These are phyloP conservation scores for Echeveria elegans DNA, from an alignment of 164 flowering plant species.

Conservation along the genomic window DNA sequence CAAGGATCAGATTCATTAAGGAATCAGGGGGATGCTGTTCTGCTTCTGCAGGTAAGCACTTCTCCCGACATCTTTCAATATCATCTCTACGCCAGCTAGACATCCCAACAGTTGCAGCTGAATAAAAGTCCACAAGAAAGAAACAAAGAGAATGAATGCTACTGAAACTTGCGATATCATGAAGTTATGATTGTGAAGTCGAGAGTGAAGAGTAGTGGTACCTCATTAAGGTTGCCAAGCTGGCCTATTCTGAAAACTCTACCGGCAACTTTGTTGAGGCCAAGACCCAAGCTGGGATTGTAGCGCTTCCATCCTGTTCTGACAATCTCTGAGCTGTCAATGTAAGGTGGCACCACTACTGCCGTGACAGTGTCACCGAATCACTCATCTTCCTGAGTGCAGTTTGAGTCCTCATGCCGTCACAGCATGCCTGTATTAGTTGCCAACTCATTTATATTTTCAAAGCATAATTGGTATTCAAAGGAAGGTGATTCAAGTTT, in stretches of 20 bases:
- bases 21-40: conserved; percentile 62
- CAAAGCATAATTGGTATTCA: not conserved
- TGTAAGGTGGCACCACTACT: conserved; percentile 70
- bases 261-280: conserved; percentile 93
- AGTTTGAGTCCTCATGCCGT: conserved; percentile 98
- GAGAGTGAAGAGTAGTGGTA: conserved; percentile 10
- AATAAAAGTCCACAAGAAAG: conserved; percentile 2
- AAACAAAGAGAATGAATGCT: no score
- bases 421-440: conserved; percentile 65
- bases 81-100: conserved; percentile 93
- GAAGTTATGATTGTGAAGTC: not conserved
- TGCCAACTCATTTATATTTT: not conserved
- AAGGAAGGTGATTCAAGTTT: not conserved
- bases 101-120: conserved; percentile 93
- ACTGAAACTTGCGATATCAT: no score
- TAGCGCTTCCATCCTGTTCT: conserved; percentile 83
- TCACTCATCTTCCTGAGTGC: conserved; percentile 89
- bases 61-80: conserved; percentile 80
- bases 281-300: conserved; percentile 86
- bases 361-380: conserved; percentile 92
- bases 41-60: conserved; percentile 68
- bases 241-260: conserved; percentile 98
- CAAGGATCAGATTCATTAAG: conserved; percentile 55
- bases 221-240: conserved; percentile 90
- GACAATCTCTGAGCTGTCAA: conserved; percentile 77